Conservation (phyloP, 345 rosid genomes). For the Geranium rotundifolium region DNA sequence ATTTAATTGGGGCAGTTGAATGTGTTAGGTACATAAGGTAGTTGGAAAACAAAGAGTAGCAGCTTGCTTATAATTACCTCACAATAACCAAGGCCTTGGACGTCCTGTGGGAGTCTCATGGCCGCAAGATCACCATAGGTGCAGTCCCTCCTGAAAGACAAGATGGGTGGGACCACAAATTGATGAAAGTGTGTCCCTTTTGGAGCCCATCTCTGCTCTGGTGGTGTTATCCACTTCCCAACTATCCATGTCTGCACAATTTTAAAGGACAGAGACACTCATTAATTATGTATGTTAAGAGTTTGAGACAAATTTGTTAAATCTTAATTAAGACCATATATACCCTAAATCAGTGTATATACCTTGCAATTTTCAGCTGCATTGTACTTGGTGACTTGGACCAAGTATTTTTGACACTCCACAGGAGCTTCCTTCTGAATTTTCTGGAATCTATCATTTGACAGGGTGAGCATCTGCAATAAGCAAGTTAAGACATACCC, state of each 20-base stretch:
- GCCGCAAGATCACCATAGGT: conserved; percentile 96
- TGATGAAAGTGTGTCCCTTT: conserved; percentile 87
- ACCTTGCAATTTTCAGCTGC: conserved; percentile 90
- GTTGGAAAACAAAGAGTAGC: too few species aligned
- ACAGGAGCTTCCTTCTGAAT: conserved; percentile 76
- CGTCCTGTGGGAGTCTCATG: conserved; percentile 83
- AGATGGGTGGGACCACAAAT: conserved; percentile 91
- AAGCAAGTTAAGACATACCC: neutral
- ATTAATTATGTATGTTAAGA: too few species aligned
- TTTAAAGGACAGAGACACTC: too few species aligned
- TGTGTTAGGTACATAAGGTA: too few species aligned
- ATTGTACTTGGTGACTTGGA: conserved; percentile 89
- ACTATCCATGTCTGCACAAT: conserved; percentile 79
- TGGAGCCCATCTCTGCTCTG: conserved; percentile 94
- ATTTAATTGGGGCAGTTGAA: too few species aligned
- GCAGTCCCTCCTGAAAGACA: conserved; percentile 67
- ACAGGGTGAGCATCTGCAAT: conserved; percentile 74
- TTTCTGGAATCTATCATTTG: conserved; percentile 75
- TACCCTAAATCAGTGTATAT: neutral
- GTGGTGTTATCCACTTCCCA: conserved; percentile 90
- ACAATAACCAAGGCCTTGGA: conserved; percentile 75
- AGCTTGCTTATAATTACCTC: conserved; percentile 38
- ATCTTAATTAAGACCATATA: too few species aligned
- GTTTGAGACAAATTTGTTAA: too few species aligned
- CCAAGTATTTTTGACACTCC: conserved; percentile 67